phyloP scores from a whole-genome alignment of 2,329 filamentous ascomycete genomes.

The Bipolaris zeicola region DNA sequence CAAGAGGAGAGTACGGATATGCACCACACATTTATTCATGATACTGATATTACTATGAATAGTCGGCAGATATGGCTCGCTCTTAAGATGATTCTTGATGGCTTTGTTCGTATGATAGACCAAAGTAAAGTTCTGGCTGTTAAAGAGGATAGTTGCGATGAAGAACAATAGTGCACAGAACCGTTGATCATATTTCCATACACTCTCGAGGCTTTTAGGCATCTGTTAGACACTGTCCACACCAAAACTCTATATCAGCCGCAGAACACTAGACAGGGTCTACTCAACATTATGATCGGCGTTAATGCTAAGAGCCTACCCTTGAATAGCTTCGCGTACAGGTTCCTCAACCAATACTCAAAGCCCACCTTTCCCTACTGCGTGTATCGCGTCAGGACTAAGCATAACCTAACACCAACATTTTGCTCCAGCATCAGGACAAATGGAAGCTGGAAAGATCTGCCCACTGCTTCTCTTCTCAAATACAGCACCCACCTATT shows the following conservation, averaged over 20 bases:
- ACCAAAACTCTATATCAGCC: conserved; percentile 13
- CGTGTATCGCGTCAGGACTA: conserved; percentile 1
- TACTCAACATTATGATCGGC: conserved; percentile 13
- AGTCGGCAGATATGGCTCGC: conserved; percentile 10
- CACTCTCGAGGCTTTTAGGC: conserved; percentile 12
- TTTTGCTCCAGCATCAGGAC: background rate
- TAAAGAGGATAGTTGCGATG: background rate
- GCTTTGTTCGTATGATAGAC: conserved; percentile 14
- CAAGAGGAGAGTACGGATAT: conserved; percentile 13
- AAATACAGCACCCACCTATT: conserved; percentile 6
- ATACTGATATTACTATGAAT: conserved; percentile 14
- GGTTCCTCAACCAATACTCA: conserved; percentile 2
- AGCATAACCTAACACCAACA: background rate
- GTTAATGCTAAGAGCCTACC: conserved; percentile 8
- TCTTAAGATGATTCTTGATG: conserved; percentile 17
- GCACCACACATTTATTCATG: conserved; percentile 15
- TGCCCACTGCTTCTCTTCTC: conserved; percentile 14
- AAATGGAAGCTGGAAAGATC: conserved; percentile 8
- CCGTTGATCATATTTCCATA: conserved; percentile 9
- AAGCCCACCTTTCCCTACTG: conserved; percentile 1
- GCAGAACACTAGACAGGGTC: conserved; percentile 8
- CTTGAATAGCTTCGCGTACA: conserved; percentile 6
- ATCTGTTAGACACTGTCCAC: conserved; percentile 12
- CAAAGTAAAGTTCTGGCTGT: conserved; percentile 11
- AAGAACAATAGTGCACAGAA: background rate